Evolutionary conservation across 345 rosid genomes (phyloP), one percentile per base, ranked within the genome.

Genomic region (Bruguiera parviflora): DNA sequence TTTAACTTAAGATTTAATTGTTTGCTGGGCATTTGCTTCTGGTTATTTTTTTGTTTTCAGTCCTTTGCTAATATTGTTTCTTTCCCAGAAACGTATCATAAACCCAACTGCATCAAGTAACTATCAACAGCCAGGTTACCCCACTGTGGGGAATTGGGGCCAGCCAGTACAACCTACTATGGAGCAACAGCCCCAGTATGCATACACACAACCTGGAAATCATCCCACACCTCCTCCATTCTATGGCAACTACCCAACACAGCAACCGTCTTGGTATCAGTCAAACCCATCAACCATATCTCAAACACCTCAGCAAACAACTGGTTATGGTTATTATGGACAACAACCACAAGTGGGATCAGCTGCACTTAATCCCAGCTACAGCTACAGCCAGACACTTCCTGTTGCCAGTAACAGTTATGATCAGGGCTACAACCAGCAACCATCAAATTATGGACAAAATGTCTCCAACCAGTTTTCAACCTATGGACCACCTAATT

Each of bases 251-350:
- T 73, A 73, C 29, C 4, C 63, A 2, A 11, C 52, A 31, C 77
- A 73, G 63, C 67, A 49, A 53, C 61, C 39, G 27, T 25, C 72
- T 21, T 73, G 77, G 77, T 67, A 73, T 57, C 77, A 61, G 49
- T 73, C 77, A 53, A 73, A 66, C 24, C 39, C 52, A 27, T 52
- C 67, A 33, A 18, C 64, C 21, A 37, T 43, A 56, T 61, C 70
- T 61, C 72, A 73, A 53, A 62, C 68, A 25, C 63, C 47, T 51
- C 72, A 67, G 55, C 70, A 58, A 72, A 28, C 59, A 57, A 35
- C 76, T 25, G 76, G 71, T 19, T 73, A 73, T 61, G 73, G 73
- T 15, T 74, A 68, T 63, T 74, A 68, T 57, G 77, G 77, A 56
- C 69, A 73, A 39, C 72, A 53, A 32, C 60, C 69, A 18, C 66